phyloP scores from a whole-genome alignment of 768 basidiomycete species.

The Kwoniella sp. region DNA sequence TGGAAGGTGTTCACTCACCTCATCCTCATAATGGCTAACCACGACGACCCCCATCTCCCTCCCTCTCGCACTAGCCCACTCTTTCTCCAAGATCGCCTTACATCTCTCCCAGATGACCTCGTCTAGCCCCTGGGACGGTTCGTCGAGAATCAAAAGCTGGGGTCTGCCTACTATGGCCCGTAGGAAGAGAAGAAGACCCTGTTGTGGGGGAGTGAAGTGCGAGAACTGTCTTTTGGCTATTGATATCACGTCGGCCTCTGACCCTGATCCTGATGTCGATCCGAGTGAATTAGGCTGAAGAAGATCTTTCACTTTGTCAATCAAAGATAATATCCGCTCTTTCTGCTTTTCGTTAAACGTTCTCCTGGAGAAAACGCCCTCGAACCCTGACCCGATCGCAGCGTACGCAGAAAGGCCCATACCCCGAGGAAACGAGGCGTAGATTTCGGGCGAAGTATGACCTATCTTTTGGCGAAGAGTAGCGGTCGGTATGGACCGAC shows the following conservation, averaged over 20 bases:
- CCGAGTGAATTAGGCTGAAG: conserved; percentile 16
- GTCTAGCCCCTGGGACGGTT: conserved; percentile 93
- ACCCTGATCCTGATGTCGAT: not conserved
- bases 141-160: conserved; percentile 79
- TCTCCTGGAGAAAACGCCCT: conserved; percentile 73
- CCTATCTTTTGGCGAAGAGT: conserved; percentile 69
- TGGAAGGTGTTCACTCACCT: no score
- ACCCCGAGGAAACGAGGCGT: conserved; percentile 82
- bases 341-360: conserved; percentile 59
- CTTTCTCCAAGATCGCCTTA: conserved; percentile 65
- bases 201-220: conserved; percentile 71
- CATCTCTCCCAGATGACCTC: conserved; percentile 71
- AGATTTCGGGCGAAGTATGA: conserved; percentile 83
- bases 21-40: conserved; percentile 88
- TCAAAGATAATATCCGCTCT: conserved; percentile 63
- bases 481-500: conserved; percentile 69
- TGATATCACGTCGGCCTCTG: conserved; percentile 33
- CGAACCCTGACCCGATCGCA: conserved; percentile 83
- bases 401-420: conserved; percentile 71
- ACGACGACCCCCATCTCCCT: conserved; percentile 73
- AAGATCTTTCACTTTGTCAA: conserved; percentile 62
- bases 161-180: conserved; percentile 78
- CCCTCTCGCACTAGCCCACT: conserved; percentile 42
- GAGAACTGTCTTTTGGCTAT: conserved; percentile 66
- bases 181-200: conserved; percentile 79